Conservation (phyloP, 164 flowering plant genomes). For the Litsea cubeba region DNA sequence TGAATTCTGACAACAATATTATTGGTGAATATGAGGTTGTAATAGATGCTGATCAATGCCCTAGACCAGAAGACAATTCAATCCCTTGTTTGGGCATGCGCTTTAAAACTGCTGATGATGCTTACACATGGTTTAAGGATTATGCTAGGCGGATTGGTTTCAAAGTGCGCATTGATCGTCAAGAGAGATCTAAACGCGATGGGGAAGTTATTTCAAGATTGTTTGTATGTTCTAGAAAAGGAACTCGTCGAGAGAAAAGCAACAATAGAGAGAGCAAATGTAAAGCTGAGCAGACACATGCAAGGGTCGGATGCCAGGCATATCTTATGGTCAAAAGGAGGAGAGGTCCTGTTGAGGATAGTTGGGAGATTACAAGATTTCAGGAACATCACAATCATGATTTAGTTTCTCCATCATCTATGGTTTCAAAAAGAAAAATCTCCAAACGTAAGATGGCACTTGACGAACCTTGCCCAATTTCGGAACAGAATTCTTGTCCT, state of each 20-base stretch:
- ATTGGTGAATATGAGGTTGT: neutral
- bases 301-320: constrained; percentile 2
- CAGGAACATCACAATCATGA: constrained; percentile 2
- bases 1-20: neutral
- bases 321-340: constrained; percentile 2
- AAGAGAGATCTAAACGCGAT: neutral
- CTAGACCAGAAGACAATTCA: neutral
- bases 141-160: constrained; percentile 6
- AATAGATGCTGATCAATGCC: neutral
- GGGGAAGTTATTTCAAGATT: constrained; percentile 8
- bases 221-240: constrained; percentile 1
- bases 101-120: constrained; percentile 5
- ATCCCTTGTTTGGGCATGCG: constrained; percentile 3
- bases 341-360: constrained; percentile 1
- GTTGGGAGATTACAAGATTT: constrained; percentile 7
- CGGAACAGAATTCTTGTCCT: neutral
- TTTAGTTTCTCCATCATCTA: constrained; percentile 2
- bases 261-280: neutral
- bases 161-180: constrained; percentile 4
- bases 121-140: constrained; percentile 7
- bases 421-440: neutral
- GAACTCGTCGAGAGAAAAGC: no score
- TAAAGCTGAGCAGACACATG: neutral
- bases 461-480: neutral
- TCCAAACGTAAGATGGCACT: neutral